A percentile compares a stretch with the other conserved stretches of the same genome.
Conservation (phyloP, 306 rosid species). For the Cyclanthera cordifolia region DNA sequence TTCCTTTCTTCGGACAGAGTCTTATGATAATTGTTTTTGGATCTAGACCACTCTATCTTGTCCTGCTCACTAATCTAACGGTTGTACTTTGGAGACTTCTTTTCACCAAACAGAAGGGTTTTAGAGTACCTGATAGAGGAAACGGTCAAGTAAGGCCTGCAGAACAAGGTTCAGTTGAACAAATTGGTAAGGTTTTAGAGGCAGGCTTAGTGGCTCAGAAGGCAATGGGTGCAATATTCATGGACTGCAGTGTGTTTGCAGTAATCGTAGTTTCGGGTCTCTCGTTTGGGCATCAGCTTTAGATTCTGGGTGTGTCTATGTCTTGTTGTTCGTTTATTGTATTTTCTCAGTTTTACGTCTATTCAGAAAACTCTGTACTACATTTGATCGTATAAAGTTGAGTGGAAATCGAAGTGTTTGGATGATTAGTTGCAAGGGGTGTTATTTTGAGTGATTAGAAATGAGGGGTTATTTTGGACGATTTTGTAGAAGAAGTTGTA, state of each 20-base stretch:
- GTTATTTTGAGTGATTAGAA: too few relatives aligned
- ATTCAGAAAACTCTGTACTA: background rate
- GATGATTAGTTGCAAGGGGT: too few relatives aligned
- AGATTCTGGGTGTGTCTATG: background rate
- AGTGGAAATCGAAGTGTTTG: too few relatives aligned
- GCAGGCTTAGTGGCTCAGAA: constrained; percentile 33
- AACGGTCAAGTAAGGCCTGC: constrained; percentile 3
- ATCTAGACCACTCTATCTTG: constrained; percentile 51
- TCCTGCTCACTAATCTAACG: constrained; percentile 50
- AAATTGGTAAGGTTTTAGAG: constrained; percentile 38
- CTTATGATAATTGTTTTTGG: constrained; percentile 27
- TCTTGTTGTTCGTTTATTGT: background rate
- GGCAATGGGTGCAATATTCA: constrained; percentile 53
- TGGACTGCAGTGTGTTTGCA: constrained; percentile 60
- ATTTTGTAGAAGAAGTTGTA: too few relatives aligned
- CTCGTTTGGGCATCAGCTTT: constrained; percentile 21
- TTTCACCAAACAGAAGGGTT: constrained; percentile 19
- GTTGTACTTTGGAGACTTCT: constrained; percentile 45
- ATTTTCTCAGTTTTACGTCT: background rate
- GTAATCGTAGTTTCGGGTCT: constrained; percentile 50
- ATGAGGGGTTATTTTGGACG: too few relatives aligned
- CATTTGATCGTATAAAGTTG: background rate
- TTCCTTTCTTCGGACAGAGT: constrained; percentile 27
- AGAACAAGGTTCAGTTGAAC: constrained; percentile 27
- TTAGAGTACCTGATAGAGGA: constrained; percentile 13